Evolutionary conservation across 2,329 filamentous ascomycete species (phyloP).

Genomic region (Paecilomyces formosus): DNA sequence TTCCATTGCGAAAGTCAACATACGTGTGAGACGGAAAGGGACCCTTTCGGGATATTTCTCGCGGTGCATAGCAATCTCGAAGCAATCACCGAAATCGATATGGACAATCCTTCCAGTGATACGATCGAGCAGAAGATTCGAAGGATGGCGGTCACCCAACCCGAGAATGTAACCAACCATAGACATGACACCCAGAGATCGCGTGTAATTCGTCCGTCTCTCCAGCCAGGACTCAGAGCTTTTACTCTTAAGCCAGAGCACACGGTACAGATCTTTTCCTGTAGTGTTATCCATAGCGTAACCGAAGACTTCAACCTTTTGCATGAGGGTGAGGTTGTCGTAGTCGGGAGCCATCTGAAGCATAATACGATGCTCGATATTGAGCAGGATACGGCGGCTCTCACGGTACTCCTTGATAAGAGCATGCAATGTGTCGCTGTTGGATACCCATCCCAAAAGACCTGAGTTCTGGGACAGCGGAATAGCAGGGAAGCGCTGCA

Average conservation of each 20-base stretch:
- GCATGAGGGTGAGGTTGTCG: slow-evolving; percentile 97
- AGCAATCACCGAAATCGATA: slow-evolving; percentile 98
- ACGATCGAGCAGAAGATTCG: slow-evolving; percentile 94
- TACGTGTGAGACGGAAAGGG: slow-evolving; percentile 93
- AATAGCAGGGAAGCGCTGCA: slow-evolving; percentile 94
- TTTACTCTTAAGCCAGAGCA: slow-evolving; percentile 98
- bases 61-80: slow-evolving; percentile 98
- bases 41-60: slow-evolving; percentile 98
- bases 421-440: slow-evolving; percentile 94
- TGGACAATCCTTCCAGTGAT: slow-evolving; percentile 96
- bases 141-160: slow-evolving; percentile 91
- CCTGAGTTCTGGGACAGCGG: slow-evolving; percentile 94
- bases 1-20: slow-evolving; percentile 99
- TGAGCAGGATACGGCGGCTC: slow-evolving; percentile 91
- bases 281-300: slow-evolving; percentile 99
- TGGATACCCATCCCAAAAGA: slow-evolving; percentile 90
- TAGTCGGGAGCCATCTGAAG: slow-evolving; percentile 99
- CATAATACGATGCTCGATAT: slow-evolving; percentile 99
- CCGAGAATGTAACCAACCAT: slow-evolving; percentile 99
- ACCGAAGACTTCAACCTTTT: slow-evolving; percentile 98
- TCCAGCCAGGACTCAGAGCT: slow-evolving; percentile 97
- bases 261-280: slow-evolving; percentile 94
- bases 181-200: slow-evolving; percentile 97
- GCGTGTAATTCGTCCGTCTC: slow-evolving; percentile 95
- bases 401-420: slow-evolving; percentile 97